Base-by-base conservation (phyloP, 192 early-diverging fungal species). In the Entomortierella parvispora region DNA sequence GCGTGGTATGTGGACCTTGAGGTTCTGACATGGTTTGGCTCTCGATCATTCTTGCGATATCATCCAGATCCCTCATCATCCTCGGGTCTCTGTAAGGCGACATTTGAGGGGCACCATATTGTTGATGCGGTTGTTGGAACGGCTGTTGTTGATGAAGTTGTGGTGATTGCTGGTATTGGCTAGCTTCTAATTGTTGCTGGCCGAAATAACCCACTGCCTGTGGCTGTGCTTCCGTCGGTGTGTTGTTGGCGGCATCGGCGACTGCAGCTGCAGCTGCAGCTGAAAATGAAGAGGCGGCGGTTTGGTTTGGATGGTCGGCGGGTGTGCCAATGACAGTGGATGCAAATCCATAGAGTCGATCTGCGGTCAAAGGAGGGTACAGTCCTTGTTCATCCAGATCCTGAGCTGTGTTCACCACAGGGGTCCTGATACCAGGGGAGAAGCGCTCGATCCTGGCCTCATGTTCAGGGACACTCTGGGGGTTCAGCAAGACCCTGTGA, bases 391-490 rank as follows among this genome's bases (percentile, higher is more conserved):
- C 15, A 33, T 63, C 28, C 29, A 64, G 4, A 47, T 77, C 55
- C 28, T 47, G 44, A 1, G 28, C 2, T 15, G 18, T 52, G 4
- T 40, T 9, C 5, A 58, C 11, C 1, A 46, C 11, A 3, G 52
- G 74, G 0, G 49, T 42, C 23, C 47, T 48, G 5, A 77, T 61
- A 8, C 74, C 74, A 3, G 74, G 74, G 7, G 74, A 63, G 10
- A 48, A 68, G 12, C 74, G 20, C 32, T 64, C 48, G 20, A 68
- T 64, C 7, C n/a, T n/a, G 3, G 74, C 74, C 18, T 77, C 74
- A 2, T 68, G 29, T 33, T 77, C 74, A 10, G 65, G 65, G 31
- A 77, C 66, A 31, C 74, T 77, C 48, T 77, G 74, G 14, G 74
- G 74, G 1, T 40, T 47, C 4, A 17, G 48, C 5, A 28, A 14